Evolutionary conservation across 148 eudicot genomes (phyloP).

Genomic region (Amaranthus hypochondriacus): DNA sequence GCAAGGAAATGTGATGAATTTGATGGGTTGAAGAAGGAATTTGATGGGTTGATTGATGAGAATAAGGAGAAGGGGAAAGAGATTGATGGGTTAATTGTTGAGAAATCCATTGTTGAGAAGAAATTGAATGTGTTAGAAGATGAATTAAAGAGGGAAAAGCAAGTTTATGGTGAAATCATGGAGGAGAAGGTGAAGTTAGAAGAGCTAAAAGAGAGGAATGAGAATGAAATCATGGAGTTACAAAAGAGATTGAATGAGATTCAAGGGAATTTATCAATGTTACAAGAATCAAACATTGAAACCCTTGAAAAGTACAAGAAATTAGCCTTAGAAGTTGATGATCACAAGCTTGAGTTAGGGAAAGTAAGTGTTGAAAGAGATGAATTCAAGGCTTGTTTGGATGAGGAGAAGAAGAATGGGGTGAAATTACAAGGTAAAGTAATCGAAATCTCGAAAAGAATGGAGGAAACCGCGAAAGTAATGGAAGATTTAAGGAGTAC

Average conservation of each 20-base stretch:
- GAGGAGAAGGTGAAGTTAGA: constrained; percentile 36
- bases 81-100: constrained; percentile 29
- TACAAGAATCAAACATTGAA: constrained; percentile 32
- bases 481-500: constrained; percentile 34
- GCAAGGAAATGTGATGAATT: constrained; percentile 29
- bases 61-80: constrained; percentile 31
- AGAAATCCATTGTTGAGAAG: constrained; percentile 34
- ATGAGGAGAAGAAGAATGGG: constrained; percentile 46
- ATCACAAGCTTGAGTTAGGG: constrained; percentile 26
- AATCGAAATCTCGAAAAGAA: constrained; percentile 32
- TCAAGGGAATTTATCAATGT: constrained; percentile 17
- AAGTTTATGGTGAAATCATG: constrained; percentile 22
- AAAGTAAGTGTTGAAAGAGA: constrained; percentile 42
- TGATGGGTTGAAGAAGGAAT: constrained; percentile 25
- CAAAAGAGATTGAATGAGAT: constrained; percentile 30
- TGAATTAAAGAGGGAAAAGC: constrained; percentile 23
- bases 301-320: constrained; percentile 27
- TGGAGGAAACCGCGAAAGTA: constrained; percentile 35
- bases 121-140: constrained; percentile 25
- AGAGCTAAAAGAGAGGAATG: constrained; percentile 6
- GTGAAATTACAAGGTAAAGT: constrained; percentile 33
- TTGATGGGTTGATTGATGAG: constrained; percentile 30
- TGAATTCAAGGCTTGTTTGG: constrained; percentile 29
- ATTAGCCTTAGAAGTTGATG: constrained; percentile 34
- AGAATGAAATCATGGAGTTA: constrained; percentile 37